Percentiles rank a stretch among this genome's conserved stretches.
phyloP scores from a whole-genome alignment of 345 rosid genomes.

The Triadica sebifera region DNA sequence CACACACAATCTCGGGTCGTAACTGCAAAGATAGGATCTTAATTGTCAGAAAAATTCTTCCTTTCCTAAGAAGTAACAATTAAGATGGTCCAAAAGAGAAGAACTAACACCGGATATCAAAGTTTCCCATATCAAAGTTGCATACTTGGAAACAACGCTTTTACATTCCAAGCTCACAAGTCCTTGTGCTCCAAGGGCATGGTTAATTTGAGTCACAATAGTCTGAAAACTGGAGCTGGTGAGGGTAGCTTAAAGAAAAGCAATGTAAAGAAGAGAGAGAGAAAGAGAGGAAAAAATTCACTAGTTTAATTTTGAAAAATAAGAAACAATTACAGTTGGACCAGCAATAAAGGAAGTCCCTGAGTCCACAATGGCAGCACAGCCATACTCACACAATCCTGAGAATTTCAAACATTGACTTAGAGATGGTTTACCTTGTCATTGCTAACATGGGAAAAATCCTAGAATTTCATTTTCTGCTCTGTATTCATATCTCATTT shows the following conservation, averaged over 20 bases:
- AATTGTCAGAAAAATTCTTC: not conserved
- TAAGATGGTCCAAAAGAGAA: slow-evolving; percentile 4
- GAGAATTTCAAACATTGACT: slow-evolving; percentile 17
- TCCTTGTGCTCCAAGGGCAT: slow-evolving; percentile 53
- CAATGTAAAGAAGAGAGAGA: not conserved
- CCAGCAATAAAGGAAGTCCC: slow-evolving; percentile 57
- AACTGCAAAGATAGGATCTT: slow-evolving; percentile 31
- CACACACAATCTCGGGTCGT: slow-evolving; percentile 48
- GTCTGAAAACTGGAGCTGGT: slow-evolving; percentile 31
- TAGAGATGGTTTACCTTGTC: not conserved
- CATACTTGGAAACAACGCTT: slow-evolving; percentile 36
- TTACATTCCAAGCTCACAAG: slow-evolving; percentile 48
- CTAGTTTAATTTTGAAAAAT: not conserved
- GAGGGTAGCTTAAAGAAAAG: not conserved
- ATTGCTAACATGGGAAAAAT: too few species aligned
- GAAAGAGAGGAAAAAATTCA: too few species aligned
- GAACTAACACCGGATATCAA: slow-evolving; percentile 45
- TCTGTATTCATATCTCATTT: not conserved
- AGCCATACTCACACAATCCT: slow-evolving; percentile 44
- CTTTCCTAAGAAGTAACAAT: not conserved
- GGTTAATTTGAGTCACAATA: slow-evolving; percentile 50
- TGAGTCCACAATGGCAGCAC: slow-evolving; percentile 54
- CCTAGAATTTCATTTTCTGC: not conserved
- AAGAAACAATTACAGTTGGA: slow-evolving; percentile 49
- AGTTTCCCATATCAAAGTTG: slow-evolving; percentile 43